These are phyloP conservation scores for Delitschia confertaspora DNA, from an alignment of 495 filamentous ascomycete genomes.

Conservation along the genomic window DNA sequence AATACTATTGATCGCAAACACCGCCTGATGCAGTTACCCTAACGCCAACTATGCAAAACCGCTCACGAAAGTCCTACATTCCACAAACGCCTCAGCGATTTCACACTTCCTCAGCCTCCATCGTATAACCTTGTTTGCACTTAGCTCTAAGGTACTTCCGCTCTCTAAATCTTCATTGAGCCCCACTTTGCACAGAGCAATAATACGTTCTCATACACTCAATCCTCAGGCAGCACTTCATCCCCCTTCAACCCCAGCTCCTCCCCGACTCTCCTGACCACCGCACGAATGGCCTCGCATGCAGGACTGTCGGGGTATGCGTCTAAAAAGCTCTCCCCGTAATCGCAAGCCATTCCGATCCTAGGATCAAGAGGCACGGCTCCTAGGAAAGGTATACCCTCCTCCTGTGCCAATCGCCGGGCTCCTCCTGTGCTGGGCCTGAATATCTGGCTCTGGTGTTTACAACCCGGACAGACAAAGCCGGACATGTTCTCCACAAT, in stretches of 20 bases:
- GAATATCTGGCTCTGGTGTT: conserved; percentile 75
- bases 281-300: conserved; percentile 61
- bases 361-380: conserved; percentile 88
- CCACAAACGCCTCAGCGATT: too few relatives aligned
- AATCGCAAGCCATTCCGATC: conserved; percentile 93
- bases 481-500: conserved; percentile 97
- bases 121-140: too few relatives aligned
- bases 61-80: too few relatives aligned
- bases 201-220: not conserved
- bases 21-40: too few relatives aligned
- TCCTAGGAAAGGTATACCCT: conserved; percentile 78
- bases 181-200: too few relatives aligned
- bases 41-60: too few relatives aligned
- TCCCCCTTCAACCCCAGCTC: conserved; percentile 44
- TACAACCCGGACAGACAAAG: conserved; percentile 89
- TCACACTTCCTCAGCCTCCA: too few relatives aligned
- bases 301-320: conserved; percentile 86
- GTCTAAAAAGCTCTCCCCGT: conserved; percentile 95
- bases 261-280: conserved; percentile 61
- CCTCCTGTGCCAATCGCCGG: conserved; percentile 66
- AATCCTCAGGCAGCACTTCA: conserved; percentile 3
- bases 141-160: too few relatives aligned
- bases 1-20: too few relatives aligned
- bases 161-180: too few relatives aligned
- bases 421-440: conserved; percentile 86